Evolutionary conservation across 176 grass and related monocot genomes (phyloP).

Genomic region (Paspalum vaginatum): DNA sequence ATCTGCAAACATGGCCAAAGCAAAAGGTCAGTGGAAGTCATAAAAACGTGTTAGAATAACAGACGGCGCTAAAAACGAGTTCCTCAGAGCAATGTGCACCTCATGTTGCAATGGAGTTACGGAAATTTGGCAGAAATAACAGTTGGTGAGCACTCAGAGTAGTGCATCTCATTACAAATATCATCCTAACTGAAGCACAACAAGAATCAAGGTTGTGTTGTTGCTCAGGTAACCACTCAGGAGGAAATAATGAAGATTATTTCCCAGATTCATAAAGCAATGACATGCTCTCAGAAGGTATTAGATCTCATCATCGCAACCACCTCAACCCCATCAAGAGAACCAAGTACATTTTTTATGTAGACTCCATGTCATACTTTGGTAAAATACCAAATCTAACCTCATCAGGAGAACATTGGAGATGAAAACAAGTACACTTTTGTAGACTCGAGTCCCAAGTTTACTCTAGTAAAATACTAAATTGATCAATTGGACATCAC

Average conservation of each 20-base stretch:
- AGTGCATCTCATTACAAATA: neutral
- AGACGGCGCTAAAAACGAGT: neutral
- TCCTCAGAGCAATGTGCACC: neutral
- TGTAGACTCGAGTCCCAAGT: too few species aligned
- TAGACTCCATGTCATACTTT: neutral
- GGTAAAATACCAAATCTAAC: neutral
- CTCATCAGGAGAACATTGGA: too few species aligned
- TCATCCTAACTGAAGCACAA: neutral
- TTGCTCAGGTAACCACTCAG: conserved; percentile 93
- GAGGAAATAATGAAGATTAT: conserved; percentile 52
- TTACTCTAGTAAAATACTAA: neutral
- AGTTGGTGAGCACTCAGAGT: neutral
- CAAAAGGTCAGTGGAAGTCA: neutral
- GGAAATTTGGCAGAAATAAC: neutral
- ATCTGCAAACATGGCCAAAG: conserved; percentile 38
- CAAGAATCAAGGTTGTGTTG: neutral
- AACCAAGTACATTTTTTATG: neutral
- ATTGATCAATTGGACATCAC: neutral
- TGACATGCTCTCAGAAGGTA: conserved; percentile 19
- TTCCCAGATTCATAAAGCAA: conserved; percentile 53
- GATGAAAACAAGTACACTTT: too few species aligned
- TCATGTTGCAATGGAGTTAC: neutral
- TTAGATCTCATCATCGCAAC: conserved; percentile 54
- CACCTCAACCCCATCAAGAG: neutral
- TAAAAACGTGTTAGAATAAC: neutral